Evolutionary conservation across 139 green algal genomes (phyloP).

Genomic region (Axilococcus clingmanii): DNA sequence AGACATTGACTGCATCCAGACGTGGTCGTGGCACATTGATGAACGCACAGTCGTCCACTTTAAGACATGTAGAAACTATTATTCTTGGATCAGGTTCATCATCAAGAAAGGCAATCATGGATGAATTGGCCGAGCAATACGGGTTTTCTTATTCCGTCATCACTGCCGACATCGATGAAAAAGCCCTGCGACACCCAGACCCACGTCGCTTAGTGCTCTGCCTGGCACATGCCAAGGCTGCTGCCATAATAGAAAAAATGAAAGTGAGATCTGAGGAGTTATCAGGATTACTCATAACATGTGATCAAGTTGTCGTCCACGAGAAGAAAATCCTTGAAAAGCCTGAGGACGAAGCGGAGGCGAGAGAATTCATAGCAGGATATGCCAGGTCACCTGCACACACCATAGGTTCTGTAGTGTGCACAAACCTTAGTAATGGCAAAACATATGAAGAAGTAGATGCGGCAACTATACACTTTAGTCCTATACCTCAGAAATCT

Average conservation of each 20-base stretch:
- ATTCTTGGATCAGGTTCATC: neutral
- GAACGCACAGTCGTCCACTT: too few relatives aligned
- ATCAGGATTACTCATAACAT: constrained; percentile 47
- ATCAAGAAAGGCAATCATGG: constrained; percentile 26
- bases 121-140: constrained; percentile 26
- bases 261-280: neutral
- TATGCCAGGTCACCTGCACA: constrained; percentile 44
- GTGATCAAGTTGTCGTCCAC: constrained; percentile 74
- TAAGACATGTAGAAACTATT: too few relatives aligned
- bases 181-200: constrained; percentile 46
- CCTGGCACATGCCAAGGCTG: constrained; percentile 64
- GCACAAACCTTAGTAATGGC: constrained; percentile 45
- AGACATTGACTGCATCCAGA: too few relatives aligned
- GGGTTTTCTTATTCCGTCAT: constrained; percentile 39
- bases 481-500: constrained; percentile 36
- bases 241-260: constrained; percentile 41
- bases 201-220: constrained; percentile 50
- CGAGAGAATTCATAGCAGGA: constrained; percentile 40
- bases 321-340: constrained; percentile 67
- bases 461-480: constrained; percentile 43
- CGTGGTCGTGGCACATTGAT: too few relatives aligned
- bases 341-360: constrained; percentile 45
- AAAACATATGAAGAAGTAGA: constrained; percentile 17
- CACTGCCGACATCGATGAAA: constrained; percentile 76
- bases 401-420: constrained; percentile 60